Conservation (phyloP, 305 asterid genomes). For the Fraxinus velutina region DNA sequence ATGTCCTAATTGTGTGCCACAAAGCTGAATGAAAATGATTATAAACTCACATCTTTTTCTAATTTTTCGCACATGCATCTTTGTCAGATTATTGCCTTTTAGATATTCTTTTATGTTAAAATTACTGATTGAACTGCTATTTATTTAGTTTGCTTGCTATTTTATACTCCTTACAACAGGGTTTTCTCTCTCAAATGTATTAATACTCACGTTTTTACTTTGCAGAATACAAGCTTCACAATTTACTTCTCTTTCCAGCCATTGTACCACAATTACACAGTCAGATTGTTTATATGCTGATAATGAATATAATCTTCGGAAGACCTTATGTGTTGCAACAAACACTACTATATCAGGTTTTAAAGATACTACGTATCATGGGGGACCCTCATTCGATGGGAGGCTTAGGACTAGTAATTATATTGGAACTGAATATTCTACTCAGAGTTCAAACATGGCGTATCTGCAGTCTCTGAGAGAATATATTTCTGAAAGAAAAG, state of each 20-base stretch:
- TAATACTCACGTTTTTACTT: conserved; percentile 25
- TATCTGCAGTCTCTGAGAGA: conserved; percentile 69
- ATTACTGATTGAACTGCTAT: not conserved
- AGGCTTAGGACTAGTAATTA: conserved; percentile 32
- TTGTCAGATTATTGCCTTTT: not conserved
- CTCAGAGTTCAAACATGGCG: conserved; percentile 41
- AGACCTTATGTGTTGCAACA: conserved; percentile 30
- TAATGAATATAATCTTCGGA: conserved; percentile 31
- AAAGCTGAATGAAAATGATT: not conserved
- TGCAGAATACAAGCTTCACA: conserved; percentile 54
- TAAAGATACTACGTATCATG: conserved; percentile 26
- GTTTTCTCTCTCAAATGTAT: not conserved
- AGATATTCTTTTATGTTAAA: not conserved
- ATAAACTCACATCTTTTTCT: not conserved
- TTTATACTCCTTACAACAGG: not conserved
- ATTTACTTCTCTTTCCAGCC: conserved; percentile 38
- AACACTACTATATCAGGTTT: conserved; percentile 29
- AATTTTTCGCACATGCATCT: not conserved
- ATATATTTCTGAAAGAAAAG: conserved; percentile 62
- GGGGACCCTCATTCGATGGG: conserved; percentile 33
- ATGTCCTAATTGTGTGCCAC: not conserved
- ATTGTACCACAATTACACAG: conserved; percentile 28
- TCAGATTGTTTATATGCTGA: conserved; percentile 33
- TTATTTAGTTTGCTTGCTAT: conserved; percentile 8
- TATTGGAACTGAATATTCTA: conserved; percentile 30